A percentile compares a stretch with the other conserved stretches of the same genome.
These are phyloP conservation scores for Phoma sp. DNA, from an alignment of 2,329 filamentous ascomycete genomes.

Conservation along the genomic window DNA sequence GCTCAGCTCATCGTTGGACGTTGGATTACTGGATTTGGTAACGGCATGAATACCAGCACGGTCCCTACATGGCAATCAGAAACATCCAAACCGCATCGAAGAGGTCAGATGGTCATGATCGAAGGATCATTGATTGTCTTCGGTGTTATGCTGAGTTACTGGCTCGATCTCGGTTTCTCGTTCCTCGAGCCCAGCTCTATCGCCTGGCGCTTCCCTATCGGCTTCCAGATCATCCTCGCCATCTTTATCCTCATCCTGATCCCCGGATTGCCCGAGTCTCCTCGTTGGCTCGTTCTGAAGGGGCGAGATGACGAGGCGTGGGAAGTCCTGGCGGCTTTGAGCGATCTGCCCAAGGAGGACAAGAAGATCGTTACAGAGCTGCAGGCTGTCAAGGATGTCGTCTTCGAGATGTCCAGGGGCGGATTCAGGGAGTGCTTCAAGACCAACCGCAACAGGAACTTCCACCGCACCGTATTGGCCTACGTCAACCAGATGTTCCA, in stretches of 20 bases:
- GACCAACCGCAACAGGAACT: constrained; percentile 55
- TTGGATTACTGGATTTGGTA: constrained; percentile 57
- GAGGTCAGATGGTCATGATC: constrained; percentile 56
- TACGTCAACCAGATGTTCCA: constrained; percentile 56
- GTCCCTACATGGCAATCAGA: constrained; percentile 57
- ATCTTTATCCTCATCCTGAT: constrained; percentile 59
- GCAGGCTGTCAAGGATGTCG: constrained; percentile 46
- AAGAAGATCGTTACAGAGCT: constrained; percentile 47
- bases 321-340: constrained; percentile 46
- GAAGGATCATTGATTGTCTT: constrained; percentile 54
- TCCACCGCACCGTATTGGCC: constrained; percentile 52
- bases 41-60: constrained; percentile 44
- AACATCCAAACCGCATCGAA: constrained; percentile 53
- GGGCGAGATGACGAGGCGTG: constrained; percentile 54
- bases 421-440: constrained; percentile 65
- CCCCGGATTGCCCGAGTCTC: constrained; percentile 50
- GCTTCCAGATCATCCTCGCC: constrained; percentile 63
- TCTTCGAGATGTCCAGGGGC: constrained; percentile 50
- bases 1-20: constrained; percentile 55
- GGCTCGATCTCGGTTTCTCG: constrained; percentile 54
- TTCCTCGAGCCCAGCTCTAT: constrained; percentile 54
- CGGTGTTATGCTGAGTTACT: constrained; percentile 52
- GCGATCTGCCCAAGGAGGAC: constrained; percentile 48
- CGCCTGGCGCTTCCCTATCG: constrained; percentile 59
- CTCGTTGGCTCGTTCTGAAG: constrained; percentile 61